Percentiles rank a stretch among this genome's conserved stretches.
Conservation (phyloP, 495 filamentous ascomycete genomes). For the Polyplosphaeria fusca region DNA sequence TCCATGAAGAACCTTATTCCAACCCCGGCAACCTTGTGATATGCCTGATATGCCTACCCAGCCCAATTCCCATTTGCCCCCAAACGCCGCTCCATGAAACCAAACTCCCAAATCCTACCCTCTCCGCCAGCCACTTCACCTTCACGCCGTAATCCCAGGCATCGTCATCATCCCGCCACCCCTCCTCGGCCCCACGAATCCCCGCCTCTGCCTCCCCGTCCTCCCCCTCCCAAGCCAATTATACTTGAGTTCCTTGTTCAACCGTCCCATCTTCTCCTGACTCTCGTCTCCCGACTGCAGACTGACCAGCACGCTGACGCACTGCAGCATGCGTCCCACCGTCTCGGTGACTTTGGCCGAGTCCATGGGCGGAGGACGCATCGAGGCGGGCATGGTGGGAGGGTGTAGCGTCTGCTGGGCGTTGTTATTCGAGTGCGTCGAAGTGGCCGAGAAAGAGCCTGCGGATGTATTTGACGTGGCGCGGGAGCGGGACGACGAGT, state of each 20-base stretch:
- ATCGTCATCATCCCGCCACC: conserved; percentile 24
- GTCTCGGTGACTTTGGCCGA: conserved; percentile 89
- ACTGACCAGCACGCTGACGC: conserved; percentile 81
- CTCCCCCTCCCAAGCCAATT: conserved; percentile 93
- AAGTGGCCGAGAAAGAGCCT: conserved; percentile 47
- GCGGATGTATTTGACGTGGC: conserved; percentile 87
- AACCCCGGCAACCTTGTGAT: too few species aligned
- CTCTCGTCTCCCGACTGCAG: conserved; percentile 68
- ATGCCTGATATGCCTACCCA: too few species aligned
- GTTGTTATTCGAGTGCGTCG: conserved; percentile 4
- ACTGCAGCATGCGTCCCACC: conserved; percentile 94
- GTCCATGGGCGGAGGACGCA: conserved; percentile 50
- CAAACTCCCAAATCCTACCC: too few species aligned
- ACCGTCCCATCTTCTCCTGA: conserved; percentile 75
- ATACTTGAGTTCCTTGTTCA: conserved; percentile 82
- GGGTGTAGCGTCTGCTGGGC: background rate
- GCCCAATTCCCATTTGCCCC: too few species aligned
- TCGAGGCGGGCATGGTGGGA: conserved; percentile 9
- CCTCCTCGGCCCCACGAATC: conserved; percentile 71
- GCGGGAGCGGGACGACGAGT: conserved; percentile 42
- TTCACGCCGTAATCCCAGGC: too few species aligned
- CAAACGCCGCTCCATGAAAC: too few species aligned
- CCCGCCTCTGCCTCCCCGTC: conserved; percentile 82
- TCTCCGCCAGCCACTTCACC: too few species aligned
- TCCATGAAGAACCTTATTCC: too few species aligned